Percentiles rank a stretch among this genome's conserved stretches.
phyloP scores from a whole-genome alignment of 202 grass and related monocot species.

The Miscanthus sacchariflorus region DNA sequence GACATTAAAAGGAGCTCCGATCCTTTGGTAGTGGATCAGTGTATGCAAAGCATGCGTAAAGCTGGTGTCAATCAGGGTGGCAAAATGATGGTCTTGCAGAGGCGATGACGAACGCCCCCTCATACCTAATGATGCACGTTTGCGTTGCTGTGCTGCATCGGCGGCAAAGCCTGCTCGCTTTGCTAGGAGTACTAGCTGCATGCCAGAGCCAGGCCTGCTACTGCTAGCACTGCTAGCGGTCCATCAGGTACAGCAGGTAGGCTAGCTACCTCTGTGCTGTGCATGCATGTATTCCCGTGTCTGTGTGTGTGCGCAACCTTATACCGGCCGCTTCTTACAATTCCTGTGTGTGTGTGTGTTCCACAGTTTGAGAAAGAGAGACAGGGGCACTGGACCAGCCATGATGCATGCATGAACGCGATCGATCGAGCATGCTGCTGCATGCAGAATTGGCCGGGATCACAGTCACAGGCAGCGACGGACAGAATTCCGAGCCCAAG shows the following conservation, averaged over 20 bases:
- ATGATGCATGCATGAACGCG: conserved; percentile 6
- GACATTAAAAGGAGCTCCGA: background rate
- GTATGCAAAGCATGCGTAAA: conserved; percentile 17
- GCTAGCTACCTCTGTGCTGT: background rate
- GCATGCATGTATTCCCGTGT: background rate
- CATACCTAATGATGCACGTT: conserved; percentile 25
- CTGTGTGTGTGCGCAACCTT: background rate
- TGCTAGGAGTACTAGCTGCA: background rate
- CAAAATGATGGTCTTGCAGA: conserved; percentile 34
- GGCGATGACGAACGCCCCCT: conserved; percentile 21
- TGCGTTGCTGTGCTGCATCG: background rate
- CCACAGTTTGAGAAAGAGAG: background rate
- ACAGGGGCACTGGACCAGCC: conserved; percentile 31
- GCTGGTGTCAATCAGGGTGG: background rate
- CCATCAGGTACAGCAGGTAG: background rate
- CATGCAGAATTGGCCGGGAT: background rate
- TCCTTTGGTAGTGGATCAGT: background rate
- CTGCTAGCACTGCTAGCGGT: background rate
- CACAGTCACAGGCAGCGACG: background rate
- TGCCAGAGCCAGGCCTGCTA: background rate
- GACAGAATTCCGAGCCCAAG: background rate
- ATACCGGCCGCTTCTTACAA: background rate
- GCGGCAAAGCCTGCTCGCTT: conserved; percentile 24
- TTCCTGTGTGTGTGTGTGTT: background rate
- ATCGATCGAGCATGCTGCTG: conserved; percentile 21